Evolutionary conservation across 768 basidiomycete genomes (phyloP).

Genomic region (Boletus subparvulus): DNA sequence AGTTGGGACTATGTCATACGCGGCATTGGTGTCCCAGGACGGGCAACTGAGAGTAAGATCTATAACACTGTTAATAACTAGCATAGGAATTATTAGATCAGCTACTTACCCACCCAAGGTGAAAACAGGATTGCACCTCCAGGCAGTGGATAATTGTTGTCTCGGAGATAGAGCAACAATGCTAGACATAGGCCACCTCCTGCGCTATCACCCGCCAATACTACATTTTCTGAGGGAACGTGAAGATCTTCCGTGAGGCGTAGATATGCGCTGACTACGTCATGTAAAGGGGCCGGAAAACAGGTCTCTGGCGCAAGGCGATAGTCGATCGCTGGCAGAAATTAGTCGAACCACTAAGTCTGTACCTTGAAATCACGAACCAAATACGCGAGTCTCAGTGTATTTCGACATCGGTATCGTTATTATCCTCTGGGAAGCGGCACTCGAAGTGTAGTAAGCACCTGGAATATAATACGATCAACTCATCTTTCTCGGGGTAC

Average conservation of each 20-base stretch:
- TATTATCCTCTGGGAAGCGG: constrained; percentile 85
- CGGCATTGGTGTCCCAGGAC: constrained; percentile 94
- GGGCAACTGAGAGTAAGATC: constrained; percentile 97
- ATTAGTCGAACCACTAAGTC: not conserved
- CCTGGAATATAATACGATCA: constrained; percentile 42
- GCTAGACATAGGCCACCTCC: constrained; percentile 88
- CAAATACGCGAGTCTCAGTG: constrained; percentile 86
- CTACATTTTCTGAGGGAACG: constrained; percentile 88
- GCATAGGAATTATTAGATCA: constrained; percentile 3
- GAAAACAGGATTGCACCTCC: constrained; percentile 87
- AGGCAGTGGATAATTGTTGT: constrained; percentile 82
- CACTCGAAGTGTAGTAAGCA: constrained; percentile 90
- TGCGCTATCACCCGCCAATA: constrained; percentile 89
- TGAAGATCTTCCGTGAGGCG: constrained; percentile 84
- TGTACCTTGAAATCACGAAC: constrained; percentile 36
- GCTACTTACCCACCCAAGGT: constrained; percentile 87
- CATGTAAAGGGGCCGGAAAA: constrained; percentile 88
- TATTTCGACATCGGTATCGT: constrained; percentile 90
- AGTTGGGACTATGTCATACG: constrained; percentile 79
- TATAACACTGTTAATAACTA: constrained; percentile 28
- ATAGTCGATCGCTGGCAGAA: constrained; percentile 77
- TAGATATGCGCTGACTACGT: constrained; percentile 85
- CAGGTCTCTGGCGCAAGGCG: constrained; percentile 93
- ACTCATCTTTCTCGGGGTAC: not conserved
- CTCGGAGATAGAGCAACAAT: constrained; percentile 90